Evolutionary conservation across 257 asterid genomes (phyloP), one percentile per base, ranked within the genome.

Genomic region (Paulownia fortunei): DNA sequence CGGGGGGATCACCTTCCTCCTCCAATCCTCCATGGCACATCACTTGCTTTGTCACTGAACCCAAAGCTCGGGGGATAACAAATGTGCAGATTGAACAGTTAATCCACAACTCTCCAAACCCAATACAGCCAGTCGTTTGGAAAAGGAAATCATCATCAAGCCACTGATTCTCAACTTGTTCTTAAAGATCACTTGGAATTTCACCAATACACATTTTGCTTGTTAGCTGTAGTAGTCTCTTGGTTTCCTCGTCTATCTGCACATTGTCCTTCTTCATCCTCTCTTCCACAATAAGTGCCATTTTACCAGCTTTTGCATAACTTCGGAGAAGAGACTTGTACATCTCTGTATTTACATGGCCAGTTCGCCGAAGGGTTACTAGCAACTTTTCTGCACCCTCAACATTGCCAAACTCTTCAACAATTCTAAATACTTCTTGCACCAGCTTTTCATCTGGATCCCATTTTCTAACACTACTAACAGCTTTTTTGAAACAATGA

Each of bases 211-310:
- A 86, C 95, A 93, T 79, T 84, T 84, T 89, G 84, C 94, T 87
- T 0, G 96, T 96, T 23, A 77, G 44, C 21, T 79, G 83, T 27
- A 96, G 49, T 24, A 93, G 87, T 76, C 83, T 80, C 84, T 51
- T 67, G 8, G 94, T 92, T 66, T 93, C 97, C 66, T 85, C 91
- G 21, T 92, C 86, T 86, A 88, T 62, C 83, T 74, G 79, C 27
- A 92, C 92, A 34, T 82, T 79, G 68, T 96, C 99, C 88, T 80
- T 89, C 82, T 87, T 81, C 98, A 96, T 96, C 92, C 98, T 87
- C 86, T 96, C 98, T 9, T 84, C 90, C 80, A 96, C 84, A 56
- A 87, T 81, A 67, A 90, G 87, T 8, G 97, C 88, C 97, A 87
- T 89, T 80, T 93, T 92, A 69, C 92, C 92, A 1, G 96, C 98